Evolutionary conservation across 257 asterid species (phyloP), one percentile per base, ranked within the genome.

Genomic region (Gynochthodes officinalis): DNA sequence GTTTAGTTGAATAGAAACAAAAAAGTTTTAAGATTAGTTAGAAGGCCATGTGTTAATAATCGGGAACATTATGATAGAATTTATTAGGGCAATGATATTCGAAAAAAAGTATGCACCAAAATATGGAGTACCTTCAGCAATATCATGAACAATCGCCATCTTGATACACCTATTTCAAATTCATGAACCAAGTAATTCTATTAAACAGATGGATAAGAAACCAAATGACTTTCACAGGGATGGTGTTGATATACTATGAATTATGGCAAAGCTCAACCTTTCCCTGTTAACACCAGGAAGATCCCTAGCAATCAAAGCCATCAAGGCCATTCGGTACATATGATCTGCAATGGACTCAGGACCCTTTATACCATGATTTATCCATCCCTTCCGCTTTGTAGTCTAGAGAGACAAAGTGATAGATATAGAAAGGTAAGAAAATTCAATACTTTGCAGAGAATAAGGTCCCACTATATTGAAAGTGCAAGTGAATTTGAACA

Each of bases 271-370:
- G 44, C 50, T 72, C 76, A 81, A 94, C 99, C 99, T 91, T 80
- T 94, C 99, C 85, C 98, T 87, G 77, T 94, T 83, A 70, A 94
- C 87, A 48, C 93, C 96, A 48, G 97, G 97, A 80, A 85, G 80
- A 74, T 89, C 98, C 50, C 85, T 84, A 74, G 82, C 95, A 78
- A 94, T 92, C 84, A 94, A 84, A 73, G 99, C 89, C 99, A 91
- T 94, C 91, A 94, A 66, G 60, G 99, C 80, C 99, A 91, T 94
- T 9, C 93, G 93, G 74, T 91, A 94, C 99, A 91, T 94, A 77
- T 94, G 99, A 86, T 94, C 99, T 70, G 97, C 96, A 69, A 93
- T 93, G 37, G 98, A 91, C 71, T 91, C 98, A 67, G 97, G 84
- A 69, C 96, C 89, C 78, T 85, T 85, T 75, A 93, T 93, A 21